These are phyloP conservation scores for Laetiporus sulphureus DNA, from an alignment of 1,284 basidiomycete genomes.

Conservation along the genomic window DNA sequence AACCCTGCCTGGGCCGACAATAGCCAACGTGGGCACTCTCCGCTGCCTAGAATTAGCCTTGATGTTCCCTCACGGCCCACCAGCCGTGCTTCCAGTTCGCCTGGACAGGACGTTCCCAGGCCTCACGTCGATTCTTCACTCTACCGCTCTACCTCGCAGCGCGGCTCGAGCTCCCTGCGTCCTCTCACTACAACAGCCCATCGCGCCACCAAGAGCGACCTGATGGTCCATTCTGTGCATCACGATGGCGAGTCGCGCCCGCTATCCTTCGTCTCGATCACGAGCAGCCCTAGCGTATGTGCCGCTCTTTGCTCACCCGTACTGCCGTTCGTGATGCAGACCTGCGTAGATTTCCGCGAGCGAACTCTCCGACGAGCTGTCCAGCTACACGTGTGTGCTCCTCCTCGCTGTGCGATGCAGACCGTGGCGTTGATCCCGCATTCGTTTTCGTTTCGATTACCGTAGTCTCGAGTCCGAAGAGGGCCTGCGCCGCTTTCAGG, in stretches of 20 bases:
- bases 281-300: slow-evolving; percentile 26
- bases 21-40: no score
- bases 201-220: slow-evolving; percentile 38
- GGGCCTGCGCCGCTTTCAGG: slow-evolving; percentile 56
- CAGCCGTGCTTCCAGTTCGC: slow-evolving; percentile 33
- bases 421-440: slow-evolving; percentile 8
- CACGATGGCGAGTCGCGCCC: slow-evolving; percentile 21
- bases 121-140: slow-evolving; percentile 48
- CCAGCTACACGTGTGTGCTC: slow-evolving; percentile 48
- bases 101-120: slow-evolving; percentile 26
- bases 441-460: slow-evolving; percentile 6
- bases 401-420: slow-evolving; percentile 11
- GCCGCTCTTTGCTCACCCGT: slow-evolving; percentile 3
- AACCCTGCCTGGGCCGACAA: no score
- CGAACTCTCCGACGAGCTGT: slow-evolving; percentile 41
- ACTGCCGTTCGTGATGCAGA: slow-evolving; percentile 4
- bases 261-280: slow-evolving; percentile 20
- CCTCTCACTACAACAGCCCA: slow-evolving; percentile 24
- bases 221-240: slow-evolving; percentile 12
- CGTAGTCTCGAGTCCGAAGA: slow-evolving; percentile 56
- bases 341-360: slow-evolving; percentile 16
- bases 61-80: slow-evolving; percentile 28
- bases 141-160: slow-evolving; percentile 41
- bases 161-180: slow-evolving; percentile 25
- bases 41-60: no score